Evolutionary conservation across 139 green algal species (phyloP).

Genomic region (Ettlia oleoabundans): DNA sequence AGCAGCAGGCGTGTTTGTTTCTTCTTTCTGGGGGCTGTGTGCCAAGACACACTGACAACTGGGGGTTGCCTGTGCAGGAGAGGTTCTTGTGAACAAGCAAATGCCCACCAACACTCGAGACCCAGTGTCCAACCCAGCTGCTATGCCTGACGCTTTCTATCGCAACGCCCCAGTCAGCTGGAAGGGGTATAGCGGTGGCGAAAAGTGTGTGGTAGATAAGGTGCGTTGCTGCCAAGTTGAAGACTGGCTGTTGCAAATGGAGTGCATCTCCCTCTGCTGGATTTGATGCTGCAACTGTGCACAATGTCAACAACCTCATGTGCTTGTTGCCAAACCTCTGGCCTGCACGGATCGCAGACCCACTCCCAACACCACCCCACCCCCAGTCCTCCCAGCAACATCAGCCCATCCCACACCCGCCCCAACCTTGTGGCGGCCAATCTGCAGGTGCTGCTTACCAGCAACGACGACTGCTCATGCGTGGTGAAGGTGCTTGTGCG

Average conservation of each 20-base stretch:
- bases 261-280: background rate
- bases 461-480: slow-evolving; percentile 91
- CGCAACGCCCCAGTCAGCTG: slow-evolving; percentile 63
- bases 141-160: slow-evolving; percentile 70
- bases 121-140: slow-evolving; percentile 50
- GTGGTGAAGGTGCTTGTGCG: slow-evolving; percentile 93
- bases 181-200: slow-evolving; percentile 73
- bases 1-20: no score
- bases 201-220: slow-evolving; percentile 91
- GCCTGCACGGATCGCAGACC: no score
- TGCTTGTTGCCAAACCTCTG: no score
- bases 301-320: no score
- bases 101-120: slow-evolving; percentile 88
- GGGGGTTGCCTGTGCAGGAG: slow-evolving; percentile 48
- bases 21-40: no score
- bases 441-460: slow-evolving; percentile 81
- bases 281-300: background rate
- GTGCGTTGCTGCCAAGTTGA: slow-evolving; percentile 47
- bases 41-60: no score
- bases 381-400: background rate
- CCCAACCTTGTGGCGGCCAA: no score
- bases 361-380: no score
- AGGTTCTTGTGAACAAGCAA: slow-evolving; percentile 97
- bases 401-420: background rate
- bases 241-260: background rate